Conservation (phyloP, 441 rosid genomes). For the Jatropha multifida region DNA sequence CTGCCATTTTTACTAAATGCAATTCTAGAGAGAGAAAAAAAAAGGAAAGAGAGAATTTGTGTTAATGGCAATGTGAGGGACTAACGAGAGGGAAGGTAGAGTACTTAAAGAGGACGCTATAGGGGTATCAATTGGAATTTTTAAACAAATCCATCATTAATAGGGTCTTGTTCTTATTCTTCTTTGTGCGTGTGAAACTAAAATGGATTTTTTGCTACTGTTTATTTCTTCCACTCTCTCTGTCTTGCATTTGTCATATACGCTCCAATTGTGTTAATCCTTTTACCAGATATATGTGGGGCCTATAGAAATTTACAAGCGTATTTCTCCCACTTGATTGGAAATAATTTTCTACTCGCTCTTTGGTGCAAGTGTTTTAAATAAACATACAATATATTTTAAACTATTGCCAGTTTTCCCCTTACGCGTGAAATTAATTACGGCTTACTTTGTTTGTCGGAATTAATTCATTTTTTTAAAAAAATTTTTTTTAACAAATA, state of each 20-base stretch:
- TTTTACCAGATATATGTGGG: slow-evolving; percentile 18
- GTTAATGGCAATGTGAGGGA: slow-evolving; percentile 9
- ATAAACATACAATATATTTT: neutral
- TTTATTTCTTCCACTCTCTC: neutral
- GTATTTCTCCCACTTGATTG: slow-evolving; percentile 2
- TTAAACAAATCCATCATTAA: slow-evolving; percentile 14
- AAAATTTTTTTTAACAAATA: too few relatives aligned
- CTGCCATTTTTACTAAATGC: slow-evolving; percentile 30
- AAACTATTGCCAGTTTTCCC: neutral
- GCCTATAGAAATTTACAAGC: slow-evolving; percentile 9
- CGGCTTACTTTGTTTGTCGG: too few relatives aligned
- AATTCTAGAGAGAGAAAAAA: neutral
- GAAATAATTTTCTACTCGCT: neutral
- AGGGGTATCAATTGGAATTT: slow-evolving; percentile 34
- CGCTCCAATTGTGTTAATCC: slow-evolving; percentile 12
- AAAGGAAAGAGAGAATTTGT: neutral
- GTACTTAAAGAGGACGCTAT: slow-evolving; percentile 41
- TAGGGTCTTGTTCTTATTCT: neutral
- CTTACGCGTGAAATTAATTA: too few relatives aligned
- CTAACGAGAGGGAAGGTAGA: slow-evolving; percentile 9
- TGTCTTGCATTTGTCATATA: neutral
- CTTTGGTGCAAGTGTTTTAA: neutral
- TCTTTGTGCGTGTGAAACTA: slow-evolving; percentile 17
- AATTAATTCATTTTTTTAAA: too few relatives aligned
- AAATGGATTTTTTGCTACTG: neutral